A percentile compares a stretch with the other conserved stretches of the same genome.
Conservation (phyloP, 768 basidiomycete species). For the Lepiota brunneoincarnata region DNA sequence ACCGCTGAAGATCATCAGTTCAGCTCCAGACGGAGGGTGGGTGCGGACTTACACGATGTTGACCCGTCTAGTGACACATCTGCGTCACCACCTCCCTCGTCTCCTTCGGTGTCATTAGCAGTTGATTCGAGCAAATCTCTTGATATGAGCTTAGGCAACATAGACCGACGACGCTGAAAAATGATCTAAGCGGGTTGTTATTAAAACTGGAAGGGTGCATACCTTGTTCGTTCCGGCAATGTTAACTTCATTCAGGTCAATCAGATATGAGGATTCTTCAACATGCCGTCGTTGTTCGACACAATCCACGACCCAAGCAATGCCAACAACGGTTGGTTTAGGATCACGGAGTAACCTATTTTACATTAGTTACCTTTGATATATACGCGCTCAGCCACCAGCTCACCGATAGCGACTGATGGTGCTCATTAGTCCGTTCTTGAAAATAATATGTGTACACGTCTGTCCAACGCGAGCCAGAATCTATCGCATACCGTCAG, state of each 20-base stretch:
- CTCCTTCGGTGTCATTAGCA: slow-evolving; percentile 22
- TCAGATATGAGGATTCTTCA: slow-evolving; percentile 62
- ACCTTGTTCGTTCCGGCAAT: slow-evolving; percentile 68
- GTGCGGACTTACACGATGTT: slow-evolving; percentile 34
- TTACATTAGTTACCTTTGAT: background rate
- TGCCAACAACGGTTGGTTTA: slow-evolving; percentile 74
- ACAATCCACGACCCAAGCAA: slow-evolving; percentile 89
- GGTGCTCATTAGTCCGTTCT: slow-evolving; percentile 77
- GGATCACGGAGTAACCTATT: slow-evolving; percentile 61
- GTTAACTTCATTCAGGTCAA: slow-evolving; percentile 61
- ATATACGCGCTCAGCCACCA: background rate
- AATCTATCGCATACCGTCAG: slow-evolving; percentile 35
- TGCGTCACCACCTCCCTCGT: slow-evolving; percentile 25
- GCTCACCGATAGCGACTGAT: slow-evolving; percentile 66
- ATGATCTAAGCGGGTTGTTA: background rate
- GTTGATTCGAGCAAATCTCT: slow-evolving; percentile 18
- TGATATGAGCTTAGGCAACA: slow-evolving; percentile 61
- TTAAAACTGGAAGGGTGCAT: slow-evolving; percentile 5
- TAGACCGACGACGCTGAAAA: slow-evolving; percentile 66
- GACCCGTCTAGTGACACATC: slow-evolving; percentile 46
- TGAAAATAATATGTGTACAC: slow-evolving; percentile 84
- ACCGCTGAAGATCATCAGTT: slow-evolving; percentile 32
- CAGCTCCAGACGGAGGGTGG: background rate
- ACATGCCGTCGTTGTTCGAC: slow-evolving; percentile 62
- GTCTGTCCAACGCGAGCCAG: slow-evolving; percentile 64